Percentiles rank a stretch among this genome's conserved stretches.
Conservation (phyloP, 305 asterid genomes). For the Solanum chacoense region DNA sequence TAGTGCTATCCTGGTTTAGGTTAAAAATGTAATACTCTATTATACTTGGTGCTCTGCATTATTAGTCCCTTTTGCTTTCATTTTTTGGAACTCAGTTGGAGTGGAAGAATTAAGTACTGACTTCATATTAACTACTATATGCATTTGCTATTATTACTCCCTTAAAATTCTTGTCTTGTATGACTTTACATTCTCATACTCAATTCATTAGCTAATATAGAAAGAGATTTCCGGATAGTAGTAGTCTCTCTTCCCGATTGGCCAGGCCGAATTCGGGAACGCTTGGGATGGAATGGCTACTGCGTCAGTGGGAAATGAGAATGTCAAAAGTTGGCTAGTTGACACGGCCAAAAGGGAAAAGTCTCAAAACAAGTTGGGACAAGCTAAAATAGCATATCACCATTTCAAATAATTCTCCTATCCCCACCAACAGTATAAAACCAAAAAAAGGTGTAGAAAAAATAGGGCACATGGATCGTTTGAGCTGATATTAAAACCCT, state of each 20-base stretch:
- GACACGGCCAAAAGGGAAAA: background rate
- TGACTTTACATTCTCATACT: background rate
- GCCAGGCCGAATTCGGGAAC: background rate
- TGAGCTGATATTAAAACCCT: background rate
- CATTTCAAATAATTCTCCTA: background rate
- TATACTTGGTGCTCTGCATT: constrained; percentile 13
- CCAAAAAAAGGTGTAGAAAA: background rate
- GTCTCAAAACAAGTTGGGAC: background rate
- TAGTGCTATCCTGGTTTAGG: constrained; percentile 19
- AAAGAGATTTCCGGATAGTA: background rate
- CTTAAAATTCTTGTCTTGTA: background rate
- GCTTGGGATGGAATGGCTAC: background rate
- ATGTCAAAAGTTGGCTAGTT: too few species aligned
- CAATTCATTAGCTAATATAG: background rate
- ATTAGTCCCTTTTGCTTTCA: constrained; percentile 18
- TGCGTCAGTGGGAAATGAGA: background rate
- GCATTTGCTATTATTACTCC: background rate
- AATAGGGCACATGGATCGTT: background rate
- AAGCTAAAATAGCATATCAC: background rate
- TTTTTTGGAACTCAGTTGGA: constrained; percentile 1
- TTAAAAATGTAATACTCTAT: constrained; percentile 21
- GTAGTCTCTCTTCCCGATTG: background rate
- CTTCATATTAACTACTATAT: background rate
- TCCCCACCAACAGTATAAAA: too few species aligned
- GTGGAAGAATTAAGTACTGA: background rate